Base-by-base conservation (phyloP, 2,329 filamentous ascomycete species). In the Fusarium zealandicum region DNA sequence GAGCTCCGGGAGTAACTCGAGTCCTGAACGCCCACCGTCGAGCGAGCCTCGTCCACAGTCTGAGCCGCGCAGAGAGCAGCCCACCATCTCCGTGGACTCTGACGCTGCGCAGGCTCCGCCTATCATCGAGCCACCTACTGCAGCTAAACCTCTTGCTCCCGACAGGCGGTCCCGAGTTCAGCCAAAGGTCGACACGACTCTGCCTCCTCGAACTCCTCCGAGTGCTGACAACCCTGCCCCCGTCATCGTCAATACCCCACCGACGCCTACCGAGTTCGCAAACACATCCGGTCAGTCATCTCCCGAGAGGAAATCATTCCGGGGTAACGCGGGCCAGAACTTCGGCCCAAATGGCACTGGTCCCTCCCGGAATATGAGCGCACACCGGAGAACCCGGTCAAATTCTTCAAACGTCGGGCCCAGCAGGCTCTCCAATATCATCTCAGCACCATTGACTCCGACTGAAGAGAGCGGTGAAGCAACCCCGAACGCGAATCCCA, bases 381-480 rank as follows among this genome's bases (percentile, higher is more conserved):
- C 87, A 52, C 90, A 93, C 57, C 74, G 79, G 67, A 77, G 82
- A 62, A 72, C 70, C 55, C 78, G 79, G 68, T 80, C 85, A 79
- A 77, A 77, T 68, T 83, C 82, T 58, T 75, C 73, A 55, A 81
- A 73, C 51, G 75, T 86, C 59, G 82, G 82, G 36, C 93, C 92
- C 27, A 97, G 92, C 81, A 97, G 96, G 75, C 82, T 97, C 31
- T 96, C 93, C 27, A 92, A 84, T 61, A 86, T 87, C 42, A 87
- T 87, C 60, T 81, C 83, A 48, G 85, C 83, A 13, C 89, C 92
- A 8, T 78, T 95, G 45, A 90, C 92, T 3, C 90, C 92, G 7
- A 90, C 88, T 1, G 80, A 85, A 31, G 93, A 97, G 72, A 80
- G 75, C 72, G 87, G 87, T 65, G 66, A 73, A 50, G 70, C 78